Base-by-base conservation (phyloP, 179 eudicot genomes). In the Silene coronaria region DNA sequence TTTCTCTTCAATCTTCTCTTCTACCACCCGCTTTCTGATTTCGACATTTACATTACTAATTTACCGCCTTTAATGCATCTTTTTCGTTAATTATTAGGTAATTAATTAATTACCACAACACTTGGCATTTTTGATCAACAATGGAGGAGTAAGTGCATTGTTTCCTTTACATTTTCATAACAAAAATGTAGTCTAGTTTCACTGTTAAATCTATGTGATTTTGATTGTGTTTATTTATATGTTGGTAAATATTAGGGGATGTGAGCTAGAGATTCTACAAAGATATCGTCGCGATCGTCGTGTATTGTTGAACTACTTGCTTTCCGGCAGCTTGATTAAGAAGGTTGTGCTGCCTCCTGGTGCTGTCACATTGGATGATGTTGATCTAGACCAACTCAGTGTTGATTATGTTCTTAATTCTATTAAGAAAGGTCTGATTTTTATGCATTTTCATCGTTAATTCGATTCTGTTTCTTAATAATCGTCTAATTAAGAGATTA, bases 381-480 rank as follows among this genome's bases (percentile, higher is more conserved):
- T 96, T 82, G 98, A 96, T 91, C 87, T 96, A 13, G 98, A 93
- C 87, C 98, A 93, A 96, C 91, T 96, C 80, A 96, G 99, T 71
- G 98, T 93, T 12, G 99, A 96, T 86, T 87, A 83, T 81, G 94
- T 93, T 32, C 91, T 96, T 45, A 86, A 82, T 64, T 88, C 92
- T 83, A 89, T 89, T 10, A 96, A 85, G 79, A 91, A 91, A 91
- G 99, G 99, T 96, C 51, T 67, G 51, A 19, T 22, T 75, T 75
- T 70, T 91, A 86, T 48, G 67, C 23, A 6, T 34, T 75, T 42
- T 74, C 59, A 24, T 69, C 23, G 14, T 45, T 38, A 19, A 53
- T 12, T 45, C 4, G 19, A 45, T 8, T 23, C 0, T 22, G 23
- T 11, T 65, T 42, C 24, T 14, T 2, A 21, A 26, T 70, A 6